Evolutionary conservation across 2,329 filamentous ascomycete species (phyloP).

Genomic region (Aureobasidium sp.): DNA sequence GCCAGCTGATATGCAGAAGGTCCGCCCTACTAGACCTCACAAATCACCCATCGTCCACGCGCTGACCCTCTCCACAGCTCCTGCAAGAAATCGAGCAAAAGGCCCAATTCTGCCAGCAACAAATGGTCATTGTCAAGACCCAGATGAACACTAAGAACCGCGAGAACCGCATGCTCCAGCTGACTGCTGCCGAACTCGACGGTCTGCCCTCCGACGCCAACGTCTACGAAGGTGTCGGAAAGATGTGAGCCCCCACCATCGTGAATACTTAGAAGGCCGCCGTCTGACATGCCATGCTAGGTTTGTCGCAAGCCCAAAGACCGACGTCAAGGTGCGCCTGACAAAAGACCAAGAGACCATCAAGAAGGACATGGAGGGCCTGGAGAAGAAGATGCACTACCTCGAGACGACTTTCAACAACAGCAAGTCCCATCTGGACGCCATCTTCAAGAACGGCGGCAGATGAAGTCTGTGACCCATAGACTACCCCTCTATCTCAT

Average conservation of each 20-base stretch:
- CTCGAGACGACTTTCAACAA: slow-evolving; percentile 94
- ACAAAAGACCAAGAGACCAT: slow-evolving; percentile 66
- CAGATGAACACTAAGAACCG: slow-evolving; percentile 82
- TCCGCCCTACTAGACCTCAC: slow-evolving; percentile 33
- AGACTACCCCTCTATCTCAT: too few species aligned
- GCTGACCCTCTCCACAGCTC: slow-evolving; percentile 50
- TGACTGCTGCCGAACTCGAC: slow-evolving; percentile 79
- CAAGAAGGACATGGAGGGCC: slow-evolving; percentile 68
- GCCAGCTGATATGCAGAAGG: slow-evolving; percentile 91
- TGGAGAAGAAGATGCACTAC: slow-evolving; percentile 86
- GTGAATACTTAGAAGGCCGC: not conserved
- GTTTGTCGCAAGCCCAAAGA: slow-evolving; percentile 76
- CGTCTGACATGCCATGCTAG: slow-evolving; percentile 40
- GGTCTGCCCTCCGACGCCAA: slow-evolving; percentile 67
- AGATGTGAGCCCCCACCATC: slow-evolving; percentile 63
- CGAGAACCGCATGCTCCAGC: slow-evolving; percentile 78
- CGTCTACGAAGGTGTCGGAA: slow-evolving; percentile 91
- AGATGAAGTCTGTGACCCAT: slow-evolving; percentile 18
- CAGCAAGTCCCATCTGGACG: slow-evolving; percentile 82
- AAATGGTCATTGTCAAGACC: slow-evolving; percentile 76
- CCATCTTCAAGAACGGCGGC: slow-evolving; percentile 59
- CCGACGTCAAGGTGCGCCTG: slow-evolving; percentile 68
- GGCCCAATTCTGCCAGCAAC: slow-evolving; percentile 80
- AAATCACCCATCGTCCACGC: not conserved
- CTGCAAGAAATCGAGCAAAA: slow-evolving; percentile 92